Percentiles rank a stretch among this genome's conserved stretches.
These are phyloP conservation scores for Bipolaris bicolor DNA, from an alignment of 2,329 filamentous ascomycete genomes.

Conservation along the genomic window DNA sequence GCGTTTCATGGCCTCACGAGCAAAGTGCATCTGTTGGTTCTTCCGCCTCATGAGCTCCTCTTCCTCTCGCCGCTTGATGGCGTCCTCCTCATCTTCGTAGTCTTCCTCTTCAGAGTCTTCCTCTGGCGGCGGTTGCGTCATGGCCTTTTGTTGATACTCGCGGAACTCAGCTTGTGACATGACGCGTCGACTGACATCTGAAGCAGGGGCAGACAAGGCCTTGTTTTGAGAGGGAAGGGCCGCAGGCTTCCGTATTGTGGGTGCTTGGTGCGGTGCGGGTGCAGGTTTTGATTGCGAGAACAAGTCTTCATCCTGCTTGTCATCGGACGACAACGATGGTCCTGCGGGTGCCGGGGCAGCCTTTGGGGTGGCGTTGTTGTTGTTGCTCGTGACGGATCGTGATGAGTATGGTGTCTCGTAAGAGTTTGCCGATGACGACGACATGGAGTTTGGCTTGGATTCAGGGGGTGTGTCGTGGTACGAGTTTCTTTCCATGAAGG, in stretches of 20 bases:
- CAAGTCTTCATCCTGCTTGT: slow-evolving; percentile 42
- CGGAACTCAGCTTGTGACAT: slow-evolving; percentile 45
- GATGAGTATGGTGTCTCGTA: slow-evolving; percentile 44
- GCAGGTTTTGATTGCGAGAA: slow-evolving; percentile 30
- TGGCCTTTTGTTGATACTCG: slow-evolving; percentile 37
- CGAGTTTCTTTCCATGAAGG: slow-evolving; percentile 32
- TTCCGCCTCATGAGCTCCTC: slow-evolving; percentile 42
- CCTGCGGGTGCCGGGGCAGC: slow-evolving; percentile 29
- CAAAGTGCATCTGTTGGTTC: slow-evolving; percentile 44
- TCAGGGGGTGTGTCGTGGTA: slow-evolving; percentile 33
- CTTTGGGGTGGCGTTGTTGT: slow-evolving; percentile 38
- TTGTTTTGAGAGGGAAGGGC: slow-evolving; percentile 17
- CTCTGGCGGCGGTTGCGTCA: slow-evolving; percentile 31
- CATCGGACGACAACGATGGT: slow-evolving; percentile 24
- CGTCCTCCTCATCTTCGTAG: slow-evolving; percentile 49
- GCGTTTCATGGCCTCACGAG: slow-evolving; percentile 44
- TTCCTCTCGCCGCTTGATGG: slow-evolving; percentile 41
- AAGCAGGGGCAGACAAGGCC: slow-evolving; percentile 16
- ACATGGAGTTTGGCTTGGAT: slow-evolving; percentile 30
- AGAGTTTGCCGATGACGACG: slow-evolving; percentile 41
- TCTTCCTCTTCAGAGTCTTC: slow-evolving; percentile 44
- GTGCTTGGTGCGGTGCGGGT: slow-evolving; percentile 16
- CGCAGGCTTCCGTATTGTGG: slow-evolving; percentile 13
- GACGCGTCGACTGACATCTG: slow-evolving; percentile 30
- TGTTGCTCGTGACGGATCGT: slow-evolving; percentile 35